A percentile compares a stretch with the other conserved stretches of the same genome.
These are phyloP conservation scores for Nigrospora sphaerica DNA, from an alignment of 2,329 filamentous ascomycete species.

Conservation along the genomic window DNA sequence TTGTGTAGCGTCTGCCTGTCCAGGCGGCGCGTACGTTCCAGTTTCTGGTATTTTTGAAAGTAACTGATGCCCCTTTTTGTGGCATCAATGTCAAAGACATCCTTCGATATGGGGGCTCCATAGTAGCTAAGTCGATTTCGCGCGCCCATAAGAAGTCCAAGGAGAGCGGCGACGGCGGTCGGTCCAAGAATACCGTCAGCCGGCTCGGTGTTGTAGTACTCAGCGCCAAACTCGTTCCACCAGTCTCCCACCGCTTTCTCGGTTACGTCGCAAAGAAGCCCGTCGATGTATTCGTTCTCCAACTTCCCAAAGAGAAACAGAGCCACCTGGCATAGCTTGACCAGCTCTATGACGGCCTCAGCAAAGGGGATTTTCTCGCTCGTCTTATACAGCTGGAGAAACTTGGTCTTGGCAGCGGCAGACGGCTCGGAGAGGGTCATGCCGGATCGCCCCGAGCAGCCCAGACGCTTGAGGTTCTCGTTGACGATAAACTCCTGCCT, in stretches of 20 bases:
- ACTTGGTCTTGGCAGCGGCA: conserved; percentile 80
- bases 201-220: conserved; percentile 88
- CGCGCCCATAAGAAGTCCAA: conserved; percentile 84
- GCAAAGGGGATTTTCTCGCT: conserved; percentile 75
- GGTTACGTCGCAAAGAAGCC: conserved; percentile 85
- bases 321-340: conserved; percentile 86
- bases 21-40: conserved; percentile 69
- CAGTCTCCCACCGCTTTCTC: conserved; percentile 86
- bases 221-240: conserved; percentile 91
- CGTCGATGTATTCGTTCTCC: conserved; percentile 83
- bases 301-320: conserved; percentile 83
- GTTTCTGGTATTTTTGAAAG: conserved; percentile 84
- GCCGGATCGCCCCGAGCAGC: conserved; percentile 84
- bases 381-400: conserved; percentile 82
- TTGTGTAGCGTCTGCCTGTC: conserved; percentile 78
- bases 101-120: conserved; percentile 79
- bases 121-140: conserved; percentile 82
- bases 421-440: conserved; percentile 74
- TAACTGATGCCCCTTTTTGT: conserved; percentile 79
- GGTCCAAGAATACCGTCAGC: conserved; percentile 89
- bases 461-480: conserved; percentile 84
- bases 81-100: conserved; percentile 78
- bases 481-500: conserved; percentile 86
- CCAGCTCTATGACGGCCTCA: conserved; percentile 75
- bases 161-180: conserved; percentile 78